Evolutionary conservation across 177 flowering plant genomes (phyloP).

Genomic region (Vitis hybrid): DNA sequence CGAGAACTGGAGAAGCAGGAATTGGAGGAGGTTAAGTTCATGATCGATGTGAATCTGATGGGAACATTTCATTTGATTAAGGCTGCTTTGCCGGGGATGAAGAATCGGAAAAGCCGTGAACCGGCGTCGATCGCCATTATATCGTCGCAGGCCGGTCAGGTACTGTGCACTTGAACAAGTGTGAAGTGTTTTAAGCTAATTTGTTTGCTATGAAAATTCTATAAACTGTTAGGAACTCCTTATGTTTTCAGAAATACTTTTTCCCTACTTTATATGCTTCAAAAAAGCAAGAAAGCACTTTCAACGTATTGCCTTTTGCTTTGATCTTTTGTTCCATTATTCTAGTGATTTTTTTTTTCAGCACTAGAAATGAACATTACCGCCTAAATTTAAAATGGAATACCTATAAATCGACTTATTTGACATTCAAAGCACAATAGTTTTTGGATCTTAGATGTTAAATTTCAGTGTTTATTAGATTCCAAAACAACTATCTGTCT

Average conservation of each 20-base stretch:
- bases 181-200: neutral
- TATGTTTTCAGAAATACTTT: too few species aligned
- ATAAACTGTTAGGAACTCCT: too few species aligned
- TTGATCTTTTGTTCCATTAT: neutral
- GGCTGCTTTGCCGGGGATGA: conserved; percentile 82
- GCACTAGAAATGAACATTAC: too few species aligned
- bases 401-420: neutral
- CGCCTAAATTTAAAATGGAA: neutral
- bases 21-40: conserved; percentile 64
- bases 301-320: neutral
- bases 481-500: too few species aligned
- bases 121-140: conserved; percentile 79
- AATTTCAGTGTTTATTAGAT: neutral
- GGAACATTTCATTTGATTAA: conserved; percentile 82
- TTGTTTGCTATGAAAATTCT: too few species aligned
- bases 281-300: neutral
- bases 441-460: neutral
- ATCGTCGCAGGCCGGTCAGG: conserved; percentile 98
- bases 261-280: too few species aligned
- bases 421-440: neutral
- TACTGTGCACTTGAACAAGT: conserved; percentile 8
- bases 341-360: too few species aligned
- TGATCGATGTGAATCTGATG: conserved; percentile 81
- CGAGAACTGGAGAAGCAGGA: conserved; percentile 62
- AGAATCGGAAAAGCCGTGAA: conserved; percentile 41